Percentiles rank a stretch among this genome's conserved stretches.
These are phyloP conservation scores for Calocera cornea DNA, from an alignment of 768 basidiomycete genomes.

Conservation along the genomic window DNA sequence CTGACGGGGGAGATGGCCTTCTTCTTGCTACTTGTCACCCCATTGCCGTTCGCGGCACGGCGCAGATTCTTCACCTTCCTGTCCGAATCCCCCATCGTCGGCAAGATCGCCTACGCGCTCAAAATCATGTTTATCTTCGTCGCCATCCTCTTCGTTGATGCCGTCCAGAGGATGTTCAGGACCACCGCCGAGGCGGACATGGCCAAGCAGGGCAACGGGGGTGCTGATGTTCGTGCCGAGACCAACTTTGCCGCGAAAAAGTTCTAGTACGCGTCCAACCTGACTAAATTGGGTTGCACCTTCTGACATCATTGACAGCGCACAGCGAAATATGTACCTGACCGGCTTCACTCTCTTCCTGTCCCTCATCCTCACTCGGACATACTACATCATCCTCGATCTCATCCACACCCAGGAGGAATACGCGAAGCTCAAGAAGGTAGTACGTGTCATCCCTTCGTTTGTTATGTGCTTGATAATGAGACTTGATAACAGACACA, in stretches of 20 bases:
- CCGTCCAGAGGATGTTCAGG: conserved; percentile 83
- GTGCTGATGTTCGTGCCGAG: conserved; percentile 59
- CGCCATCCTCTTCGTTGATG: conserved; percentile 76
- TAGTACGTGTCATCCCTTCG: conserved; percentile 20
- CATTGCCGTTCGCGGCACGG: conserved; percentile 61
- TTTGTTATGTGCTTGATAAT: not conserved
- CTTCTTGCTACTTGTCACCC: conserved; percentile 71
- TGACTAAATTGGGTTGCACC: not conserved
- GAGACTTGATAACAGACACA: conserved; percentile 9
- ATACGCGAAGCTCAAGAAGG: conserved; percentile 66
- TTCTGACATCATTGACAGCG: conserved; percentile 29
- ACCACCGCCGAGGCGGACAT: conserved; percentile 45
- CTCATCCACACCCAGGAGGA: conserved; percentile 83
- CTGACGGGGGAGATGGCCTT: conserved; percentile 75
- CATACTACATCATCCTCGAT: conserved; percentile 84
- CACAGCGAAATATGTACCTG: conserved; percentile 83
- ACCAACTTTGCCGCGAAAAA: conserved; percentile 83
- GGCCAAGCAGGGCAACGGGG: conserved; percentile 36
- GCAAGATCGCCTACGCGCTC: conserved; percentile 77
- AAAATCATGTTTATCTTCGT: conserved; percentile 97
- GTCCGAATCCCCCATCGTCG: conserved; percentile 42
- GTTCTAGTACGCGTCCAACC: conserved; percentile 56
- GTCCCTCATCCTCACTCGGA: conserved; percentile 83
- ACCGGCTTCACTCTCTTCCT: conserved; percentile 92
- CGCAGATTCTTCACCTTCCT: conserved; percentile 21